These are phyloP conservation scores for Cercophora scortea DNA, from an alignment of 495 filamentous ascomycete species.

Conservation along the genomic window DNA sequence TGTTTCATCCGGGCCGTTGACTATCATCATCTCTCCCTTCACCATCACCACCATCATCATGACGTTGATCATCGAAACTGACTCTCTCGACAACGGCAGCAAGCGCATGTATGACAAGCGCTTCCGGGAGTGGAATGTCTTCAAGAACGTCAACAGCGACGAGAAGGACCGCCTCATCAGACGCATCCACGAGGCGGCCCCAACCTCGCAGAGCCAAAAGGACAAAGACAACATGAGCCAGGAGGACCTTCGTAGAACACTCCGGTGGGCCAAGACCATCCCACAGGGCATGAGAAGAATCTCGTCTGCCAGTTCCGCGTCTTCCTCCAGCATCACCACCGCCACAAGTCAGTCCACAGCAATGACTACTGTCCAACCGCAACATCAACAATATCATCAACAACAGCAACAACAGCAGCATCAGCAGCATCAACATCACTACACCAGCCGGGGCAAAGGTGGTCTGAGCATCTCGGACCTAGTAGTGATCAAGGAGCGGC, in stretches of 20 bases:
- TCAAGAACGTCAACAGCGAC: conserved; percentile 26
- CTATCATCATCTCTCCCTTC: not conserved
- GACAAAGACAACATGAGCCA: conserved; percentile 15
- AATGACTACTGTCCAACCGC: not conserved
- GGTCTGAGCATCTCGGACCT: conserved; percentile 21
- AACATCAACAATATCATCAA: too few species aligned
- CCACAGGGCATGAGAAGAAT: conserved; percentile 7
- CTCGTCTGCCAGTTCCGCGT: not conserved
- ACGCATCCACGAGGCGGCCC: conserved; percentile 5
- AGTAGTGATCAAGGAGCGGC: not conserved
- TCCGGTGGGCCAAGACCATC: conserved; percentile 14
- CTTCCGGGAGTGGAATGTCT: conserved; percentile 27
- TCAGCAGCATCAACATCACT: not conserved
- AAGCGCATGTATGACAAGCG: conserved; percentile 31
- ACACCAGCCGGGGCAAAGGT: not conserved
- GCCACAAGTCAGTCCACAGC: not conserved
- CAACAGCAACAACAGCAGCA: too few species aligned
- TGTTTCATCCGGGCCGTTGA: not conserved
- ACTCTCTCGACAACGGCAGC: conserved; percentile 14
- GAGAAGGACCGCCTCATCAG: conserved; percentile 12
- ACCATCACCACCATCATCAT: conserved; percentile 3
- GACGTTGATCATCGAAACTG: conserved; percentile 20
- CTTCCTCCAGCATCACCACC: too few species aligned
- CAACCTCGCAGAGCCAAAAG: not conserved
- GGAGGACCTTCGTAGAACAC: conserved; percentile 14